Evolutionary conservation across 257 asterid species (phyloP), one percentile per base, ranked within the genome.

Genomic region (Orobanche coerulescens): DNA sequence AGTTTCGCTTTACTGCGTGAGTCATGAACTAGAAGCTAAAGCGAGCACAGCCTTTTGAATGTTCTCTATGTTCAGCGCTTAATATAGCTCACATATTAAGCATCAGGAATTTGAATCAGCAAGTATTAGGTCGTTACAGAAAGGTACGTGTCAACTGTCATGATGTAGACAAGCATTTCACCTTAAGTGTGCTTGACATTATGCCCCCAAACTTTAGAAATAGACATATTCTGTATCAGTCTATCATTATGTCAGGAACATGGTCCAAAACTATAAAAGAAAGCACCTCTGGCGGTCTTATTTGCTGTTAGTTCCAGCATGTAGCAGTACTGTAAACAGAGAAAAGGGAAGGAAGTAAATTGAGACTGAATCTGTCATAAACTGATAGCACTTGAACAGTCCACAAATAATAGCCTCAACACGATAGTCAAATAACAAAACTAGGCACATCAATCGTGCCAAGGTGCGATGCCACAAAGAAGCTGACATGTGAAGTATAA

Each of bases 271-370:
- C 15, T 61, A 58, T 10, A 37, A 56, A 16, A 18, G n/a, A 61
- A 43, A 42, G 58, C 79, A 91, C 97, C 97, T 79, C 72, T 84
- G 60, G 82, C 97, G 42, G 75, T 75, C 73, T 91, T 92, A 25
- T 63, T 75, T n/a, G 82, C 84, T 30, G 79, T 73, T 49, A 91
- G 66, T 71, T 91, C 96, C 80, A 91, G 69, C 65, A 58, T 76
- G 78, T 79, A 91, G 71, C 56, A 24, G 47, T 79, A 94, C 97
- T 91, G 88, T 54, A 71, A 42, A 65, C 60, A 69, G 23, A 22
- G 37, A n/a, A 54, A 80, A 55, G 40, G 18, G 26, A 49, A 58
- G 12, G 34, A 55, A 48, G 63, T 67, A 57, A 62, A 67, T 62
- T 50, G 65, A 56, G 26, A 24, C 15, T 43, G 49, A 64, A 58